Evolutionary conservation across 164 flowering plant genomes (phyloP).

Genomic region (Houttuynia cordata): DNA sequence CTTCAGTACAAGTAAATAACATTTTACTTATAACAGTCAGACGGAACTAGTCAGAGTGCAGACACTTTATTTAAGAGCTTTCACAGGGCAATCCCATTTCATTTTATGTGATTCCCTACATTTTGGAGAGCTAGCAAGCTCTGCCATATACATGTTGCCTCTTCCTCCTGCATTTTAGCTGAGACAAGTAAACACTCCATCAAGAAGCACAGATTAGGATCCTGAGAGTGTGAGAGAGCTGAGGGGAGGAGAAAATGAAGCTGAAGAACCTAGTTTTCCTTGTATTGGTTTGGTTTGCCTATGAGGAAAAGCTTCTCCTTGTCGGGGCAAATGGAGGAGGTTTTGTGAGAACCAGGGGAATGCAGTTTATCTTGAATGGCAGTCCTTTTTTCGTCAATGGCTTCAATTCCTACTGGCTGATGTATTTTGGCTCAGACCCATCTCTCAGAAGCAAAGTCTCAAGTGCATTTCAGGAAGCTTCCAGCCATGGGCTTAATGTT

Average conservation of each 20-base stretch:
- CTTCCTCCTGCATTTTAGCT: background rate
- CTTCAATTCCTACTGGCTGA: constrained; percentile 89
- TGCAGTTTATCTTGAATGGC: constrained; percentile 50
- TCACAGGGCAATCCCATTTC: no score
- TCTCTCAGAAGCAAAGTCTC: constrained; percentile 47
- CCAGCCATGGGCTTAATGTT: constrained; percentile 43
- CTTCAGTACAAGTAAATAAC: background rate
- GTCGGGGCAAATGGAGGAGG: constrained; percentile 36
- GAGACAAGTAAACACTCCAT: background rate
- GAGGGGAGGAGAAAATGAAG: constrained; percentile 4
- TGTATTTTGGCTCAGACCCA: constrained; percentile 52
- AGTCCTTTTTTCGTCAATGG: constrained; percentile 65
- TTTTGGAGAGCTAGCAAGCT: no score
- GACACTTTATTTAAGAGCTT: background rate
- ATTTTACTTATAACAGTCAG: background rate
- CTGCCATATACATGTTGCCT: no score
- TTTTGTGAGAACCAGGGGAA: constrained; percentile 39
- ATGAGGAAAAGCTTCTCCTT: constrained; percentile 1
- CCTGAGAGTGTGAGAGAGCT: background rate
- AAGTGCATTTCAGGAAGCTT: constrained; percentile 48
- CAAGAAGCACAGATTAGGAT: background rate
- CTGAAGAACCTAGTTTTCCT: constrained; percentile 1
- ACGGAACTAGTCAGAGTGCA: background rate
- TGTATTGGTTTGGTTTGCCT: background rate
- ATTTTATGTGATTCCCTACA: no score